Evolutionary conservation across 495 filamentous ascomycete species (phyloP), one percentile per base, ranked within the genome.

Genomic region (Penicillium bialowiezense): DNA sequence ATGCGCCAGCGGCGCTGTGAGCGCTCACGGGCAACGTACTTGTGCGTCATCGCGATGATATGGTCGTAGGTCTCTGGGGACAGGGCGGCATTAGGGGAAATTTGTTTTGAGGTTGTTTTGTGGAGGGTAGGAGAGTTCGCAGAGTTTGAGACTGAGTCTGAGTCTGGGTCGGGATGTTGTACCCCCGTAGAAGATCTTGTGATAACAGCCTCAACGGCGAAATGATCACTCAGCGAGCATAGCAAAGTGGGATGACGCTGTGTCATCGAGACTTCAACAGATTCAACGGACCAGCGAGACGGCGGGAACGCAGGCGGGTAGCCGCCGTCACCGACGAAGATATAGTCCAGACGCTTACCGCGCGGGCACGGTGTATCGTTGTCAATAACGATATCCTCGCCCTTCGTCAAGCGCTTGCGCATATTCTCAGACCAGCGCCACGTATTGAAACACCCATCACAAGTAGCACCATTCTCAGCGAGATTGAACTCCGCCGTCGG

Each of bases 271-370:
- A 98, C 84, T 13, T 76, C 75, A 8, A 78, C 82, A 7, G 75
- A 69, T 46, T 84, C 75, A 48, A 97, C 84, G 3, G 72, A 68
- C 85, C 90, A 97, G 24, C 64, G 64, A 1, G 64, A 44, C 3
- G 61, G 40, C 12, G 65, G 64, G 42, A 69, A 71, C 2, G 47
- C 45, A 7, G 63, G 63, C 7, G 62, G 40, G 48, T 65, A 66
- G 21, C 64, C 62, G 13, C 70, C 70, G 24, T 72, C 77, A 8
- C 79, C 74, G 33, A 86, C 73, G 62, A 98, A 98, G 53, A 97
- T 88, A 69, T 97, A 98, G 68, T 98, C 95, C n/a, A 97, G 76
- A 15, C 93, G 74, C 64, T 95, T 91, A 5, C 85, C 95, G 21
- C 74, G 72, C 3, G 81, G 82, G 64, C 96, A 91, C 4, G 70